Evolutionary conservation across 2,329 filamentous ascomycete species (phyloP).

Genomic region (Hansfordia pulvinata): DNA sequence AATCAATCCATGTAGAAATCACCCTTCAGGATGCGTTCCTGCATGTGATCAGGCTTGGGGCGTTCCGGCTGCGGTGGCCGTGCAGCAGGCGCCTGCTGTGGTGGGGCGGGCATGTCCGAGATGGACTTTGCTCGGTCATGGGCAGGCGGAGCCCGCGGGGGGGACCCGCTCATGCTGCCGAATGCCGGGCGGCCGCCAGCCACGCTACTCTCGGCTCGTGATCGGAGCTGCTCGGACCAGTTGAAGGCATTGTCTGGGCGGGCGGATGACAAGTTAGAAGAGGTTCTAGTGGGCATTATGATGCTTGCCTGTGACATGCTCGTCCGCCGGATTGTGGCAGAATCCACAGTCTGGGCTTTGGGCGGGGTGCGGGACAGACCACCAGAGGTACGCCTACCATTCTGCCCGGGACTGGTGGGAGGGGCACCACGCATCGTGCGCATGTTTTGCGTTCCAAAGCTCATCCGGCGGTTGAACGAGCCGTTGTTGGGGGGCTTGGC

Average conservation of each 20-base stretch:
- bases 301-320: slow-evolving; percentile 42
- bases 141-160: slow-evolving; percentile 23
- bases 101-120: slow-evolving; percentile 46
- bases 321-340: slow-evolving; percentile 18
- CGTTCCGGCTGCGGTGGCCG: slow-evolving; percentile 32
- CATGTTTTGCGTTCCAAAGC: slow-evolving; percentile 74
- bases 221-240: slow-evolving; percentile 91
- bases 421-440: slow-evolving; percentile 49
- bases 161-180: slow-evolving; percentile 26
- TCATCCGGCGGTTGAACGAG: slow-evolving; percentile 74
- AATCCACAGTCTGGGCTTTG: slow-evolving; percentile 17
- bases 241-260: slow-evolving; percentile 86
- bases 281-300: slow-evolving; percentile 39
- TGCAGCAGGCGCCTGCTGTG: slow-evolving; percentile 31
- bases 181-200: slow-evolving; percentile 42
- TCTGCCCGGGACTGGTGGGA: slow-evolving; percentile 45
- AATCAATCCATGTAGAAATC: slow-evolving; percentile 93
- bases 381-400: slow-evolving; percentile 41
- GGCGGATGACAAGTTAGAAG: slow-evolving; percentile 51
- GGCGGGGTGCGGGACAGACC: slow-evolving; percentile 12
- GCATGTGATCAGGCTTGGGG: slow-evolving; percentile 80
- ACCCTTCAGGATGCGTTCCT: slow-evolving; percentile 92
- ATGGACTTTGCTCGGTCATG: slow-evolving; percentile 62
- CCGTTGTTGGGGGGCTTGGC: slow-evolving; percentile 49
- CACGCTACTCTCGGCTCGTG: slow-evolving; percentile 72